Evolutionary conservation across 805 yeast genomes (phyloP), one percentile per base, ranked within the genome.

Genomic region (Middelhovenomyces tepae): DNA sequence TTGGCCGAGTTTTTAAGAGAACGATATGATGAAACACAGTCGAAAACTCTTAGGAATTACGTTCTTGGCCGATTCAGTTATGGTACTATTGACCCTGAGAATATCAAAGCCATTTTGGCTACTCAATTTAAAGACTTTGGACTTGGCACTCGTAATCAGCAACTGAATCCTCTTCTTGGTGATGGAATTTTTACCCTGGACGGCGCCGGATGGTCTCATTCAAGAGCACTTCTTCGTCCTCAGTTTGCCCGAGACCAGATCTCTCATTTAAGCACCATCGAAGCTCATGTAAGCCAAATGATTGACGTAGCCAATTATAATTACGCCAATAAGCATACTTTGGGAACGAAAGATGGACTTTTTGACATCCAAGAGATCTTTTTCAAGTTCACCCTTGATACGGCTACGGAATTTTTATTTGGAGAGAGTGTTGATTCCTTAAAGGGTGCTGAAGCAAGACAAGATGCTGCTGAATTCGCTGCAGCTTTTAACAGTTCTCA

Each of bases 101-200:
- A 49, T 35, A 31, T 50, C 41, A 49, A 52, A 43, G 41, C 55
- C 6, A 26, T 51, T 3, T 31, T 52, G 18, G 48, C 57, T 5
- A 52, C 55, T 13, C 37, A 43, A 15, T 52, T 52, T 44, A 41
- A 50, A 32, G 60, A 56, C 29, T 58, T 42, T 33, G 43, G 43
- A 14, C 42, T 58, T 14, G 59, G 56, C 1, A 18, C 25, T 11
- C 44, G 64, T 6, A 34, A 46, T 28, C 32, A 27, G n/a, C 45
- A 44, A 24, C 42, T 58, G 26, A 36, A 31, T 14, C 56, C 54
- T 7, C 34, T 57, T 16, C 40, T 59, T 9, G 62, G 62, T 4
- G 41, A 46, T 19, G 63, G 64, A 2, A 57, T 59, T 28, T 59
- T 59, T 44, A 57, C 61, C 4, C 46, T 52, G 16, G 50, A 50